A percentile compares a stretch with the other conserved stretches of the same genome.
Evolutionary conservation across 2,329 filamentous ascomycete species (phyloP).

Genomic region (Lecanicillium sp.): DNA sequence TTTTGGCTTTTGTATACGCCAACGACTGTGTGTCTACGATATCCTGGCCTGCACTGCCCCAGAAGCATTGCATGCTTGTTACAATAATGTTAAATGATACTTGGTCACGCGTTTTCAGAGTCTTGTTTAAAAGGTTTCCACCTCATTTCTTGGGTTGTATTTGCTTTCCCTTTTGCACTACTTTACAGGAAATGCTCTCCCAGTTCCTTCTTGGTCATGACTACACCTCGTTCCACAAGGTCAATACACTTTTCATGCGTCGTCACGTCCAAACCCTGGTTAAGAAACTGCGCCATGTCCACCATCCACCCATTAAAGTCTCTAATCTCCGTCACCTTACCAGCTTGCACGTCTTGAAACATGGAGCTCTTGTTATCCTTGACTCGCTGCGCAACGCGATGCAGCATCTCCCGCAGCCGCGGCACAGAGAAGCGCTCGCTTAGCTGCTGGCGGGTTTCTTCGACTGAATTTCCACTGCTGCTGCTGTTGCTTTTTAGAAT

Average conservation of each 20-base stretch:
- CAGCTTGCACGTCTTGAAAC: conserved; percentile 48
- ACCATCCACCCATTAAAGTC: conserved; percentile 54
- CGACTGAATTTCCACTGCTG: conserved; percentile 5
- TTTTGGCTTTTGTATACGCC: too few species aligned
- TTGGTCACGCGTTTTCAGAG: too few species aligned
- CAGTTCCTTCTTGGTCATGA: conserved; percentile 26
- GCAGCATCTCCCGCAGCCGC: conserved; percentile 35
- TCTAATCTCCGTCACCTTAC: conserved; percentile 44
- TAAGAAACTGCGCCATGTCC: conserved; percentile 33
- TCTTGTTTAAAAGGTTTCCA: background rate
- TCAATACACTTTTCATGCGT: conserved; percentile 32
- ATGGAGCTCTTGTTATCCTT: conserved; percentile 51
- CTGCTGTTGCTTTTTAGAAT: conserved; percentile 22
- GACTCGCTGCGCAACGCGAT: conserved; percentile 38
- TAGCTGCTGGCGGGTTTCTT: conserved; percentile 11
- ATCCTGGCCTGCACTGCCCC: background rate
- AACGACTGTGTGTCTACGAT: too few species aligned
- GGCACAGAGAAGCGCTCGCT: conserved; percentile 33
- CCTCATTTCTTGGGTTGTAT: background rate
- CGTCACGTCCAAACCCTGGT: conserved; percentile 22
- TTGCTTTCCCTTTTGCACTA: background rate
- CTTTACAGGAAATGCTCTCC: conserved; percentile 15
- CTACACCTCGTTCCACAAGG: conserved; percentile 30
- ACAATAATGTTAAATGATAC: too few species aligned
- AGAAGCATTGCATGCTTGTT: too few species aligned